These are phyloP conservation scores for Epipyxis sp. DNA, from an alignment of 108 stramenopile species.

Conservation along the genomic window DNA sequence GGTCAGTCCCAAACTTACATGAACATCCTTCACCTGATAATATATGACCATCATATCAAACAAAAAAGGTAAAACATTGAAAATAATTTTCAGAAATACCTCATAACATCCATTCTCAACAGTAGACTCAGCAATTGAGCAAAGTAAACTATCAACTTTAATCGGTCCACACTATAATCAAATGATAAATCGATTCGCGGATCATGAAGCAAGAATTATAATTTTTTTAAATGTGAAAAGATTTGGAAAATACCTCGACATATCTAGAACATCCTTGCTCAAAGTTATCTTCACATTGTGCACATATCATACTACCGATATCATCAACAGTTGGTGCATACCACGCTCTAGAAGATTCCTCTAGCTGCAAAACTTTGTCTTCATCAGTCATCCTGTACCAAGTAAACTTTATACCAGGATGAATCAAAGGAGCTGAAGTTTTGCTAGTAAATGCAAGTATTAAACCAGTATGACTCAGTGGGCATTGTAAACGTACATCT, in stretches of 20 bases:
- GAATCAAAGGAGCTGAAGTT: neutral
- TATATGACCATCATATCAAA: neutral
- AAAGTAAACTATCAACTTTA: neutral
- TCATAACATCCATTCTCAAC: neutral
- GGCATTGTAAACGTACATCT: neutral
- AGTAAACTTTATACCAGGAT: conserved; percentile 10
- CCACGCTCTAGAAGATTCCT: neutral
- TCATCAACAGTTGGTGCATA: conserved; percentile 18
- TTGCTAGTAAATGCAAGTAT: neutral
- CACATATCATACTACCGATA: conserved; percentile 3
- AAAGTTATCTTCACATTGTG: conserved; percentile 23
- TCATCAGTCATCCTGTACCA: conserved; percentile 3
- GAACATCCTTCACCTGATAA: neutral
- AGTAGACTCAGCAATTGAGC: neutral
- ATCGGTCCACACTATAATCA: neutral
- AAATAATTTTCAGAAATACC: neutral
- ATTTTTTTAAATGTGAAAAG: neutral
- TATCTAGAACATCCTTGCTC: neutral
- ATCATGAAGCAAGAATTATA: neutral
- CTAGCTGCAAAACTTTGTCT: neutral
- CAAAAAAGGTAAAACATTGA: neutral
- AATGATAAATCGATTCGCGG: neutral
- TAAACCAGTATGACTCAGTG: neutral
- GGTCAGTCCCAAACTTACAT: conserved; percentile 1
- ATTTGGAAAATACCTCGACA: neutral